These are phyloP conservation scores for Bryum argenteum DNA, from an alignment of 225 moss, liverwort and hornwort species.

Conservation along the genomic window DNA sequence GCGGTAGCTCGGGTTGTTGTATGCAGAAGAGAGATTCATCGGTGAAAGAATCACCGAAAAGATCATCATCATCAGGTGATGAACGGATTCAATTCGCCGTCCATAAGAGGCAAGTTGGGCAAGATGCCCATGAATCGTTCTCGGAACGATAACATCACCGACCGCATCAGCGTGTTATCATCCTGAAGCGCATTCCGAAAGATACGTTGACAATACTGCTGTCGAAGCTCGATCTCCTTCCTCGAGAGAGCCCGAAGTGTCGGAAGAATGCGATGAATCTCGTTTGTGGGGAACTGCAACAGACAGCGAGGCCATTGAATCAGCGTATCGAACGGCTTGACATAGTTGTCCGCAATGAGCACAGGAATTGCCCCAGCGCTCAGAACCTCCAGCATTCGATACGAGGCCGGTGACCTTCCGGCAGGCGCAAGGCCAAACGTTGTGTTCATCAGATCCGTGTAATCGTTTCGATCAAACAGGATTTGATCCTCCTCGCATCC, in stretches of 20 bases:
- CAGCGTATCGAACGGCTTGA: constrained; percentile 66
- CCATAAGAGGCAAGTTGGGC: constrained; percentile 46
- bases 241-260: constrained; percentile 51
- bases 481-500: constrained; percentile 63
- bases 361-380: constrained; percentile 71
- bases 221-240: constrained; percentile 60
- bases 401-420: constrained; percentile 67
- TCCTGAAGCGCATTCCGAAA: constrained; percentile 55
- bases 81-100: constrained; percentile 31
- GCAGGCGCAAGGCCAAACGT: constrained; percentile 72
- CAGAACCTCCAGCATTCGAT: constrained; percentile 66
- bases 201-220: constrained; percentile 48
- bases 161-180: constrained; percentile 50
- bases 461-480: constrained; percentile 41
- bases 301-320: constrained; percentile 69
- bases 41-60: constrained; percentile 1
- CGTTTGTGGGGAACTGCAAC: constrained; percentile 64
- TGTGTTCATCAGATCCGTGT: constrained; percentile 60
- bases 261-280: constrained; percentile 61
- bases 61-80: constrained; percentile 13
- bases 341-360: constrained; percentile 67
- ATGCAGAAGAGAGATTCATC: constrained; percentile 11
- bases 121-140: constrained; percentile 66
- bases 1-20: constrained; percentile 8
- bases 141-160: constrained; percentile 56